These are phyloP conservation scores for Nyssa sinensis DNA, from an alignment of 148 eudicot species.

Conservation along the genomic window DNA sequence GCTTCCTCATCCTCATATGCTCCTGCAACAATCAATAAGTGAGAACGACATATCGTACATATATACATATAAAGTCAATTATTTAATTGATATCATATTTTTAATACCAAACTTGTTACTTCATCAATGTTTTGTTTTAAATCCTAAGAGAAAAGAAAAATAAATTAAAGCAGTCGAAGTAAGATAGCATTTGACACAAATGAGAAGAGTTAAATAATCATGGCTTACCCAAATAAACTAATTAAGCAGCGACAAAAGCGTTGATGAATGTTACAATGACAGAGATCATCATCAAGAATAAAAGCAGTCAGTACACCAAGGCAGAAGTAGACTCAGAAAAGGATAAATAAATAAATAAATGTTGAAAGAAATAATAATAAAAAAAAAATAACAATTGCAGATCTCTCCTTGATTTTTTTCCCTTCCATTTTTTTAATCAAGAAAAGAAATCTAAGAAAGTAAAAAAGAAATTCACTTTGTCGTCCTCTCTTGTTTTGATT, in stretches of 20 bases:
- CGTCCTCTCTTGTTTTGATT: constrained; percentile 87
- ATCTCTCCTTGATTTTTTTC: constrained; percentile 43
- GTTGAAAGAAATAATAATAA: no score
- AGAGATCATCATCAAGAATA: constrained; percentile 33
- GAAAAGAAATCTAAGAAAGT: constrained; percentile 4
- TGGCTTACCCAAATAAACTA: constrained; percentile 97
- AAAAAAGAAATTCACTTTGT: constrained; percentile 55
- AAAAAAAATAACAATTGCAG: constrained; percentile 36
- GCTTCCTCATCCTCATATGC: constrained; percentile 90
- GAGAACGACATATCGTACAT: no score
- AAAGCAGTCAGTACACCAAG: constrained; percentile 47
- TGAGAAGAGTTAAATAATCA: not conserved
- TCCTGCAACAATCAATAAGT: no score
- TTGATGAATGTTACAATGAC: constrained; percentile 46
- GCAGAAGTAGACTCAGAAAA: not conserved
- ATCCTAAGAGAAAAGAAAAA: no score
- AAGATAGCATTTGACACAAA: not conserved
- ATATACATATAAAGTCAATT: no score
- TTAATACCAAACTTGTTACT: no score
- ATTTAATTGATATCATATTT: no score
- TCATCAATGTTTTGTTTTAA: no score
- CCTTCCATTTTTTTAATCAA: not conserved
- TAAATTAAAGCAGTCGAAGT: no score
- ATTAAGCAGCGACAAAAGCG: constrained; percentile 39
- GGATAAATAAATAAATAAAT: no score